Evolutionary conservation across 1,284 basidiomycete genomes (phyloP), one percentile per base, ranked within the genome.

Genomic region (Coniferiporia weirii): DNA sequence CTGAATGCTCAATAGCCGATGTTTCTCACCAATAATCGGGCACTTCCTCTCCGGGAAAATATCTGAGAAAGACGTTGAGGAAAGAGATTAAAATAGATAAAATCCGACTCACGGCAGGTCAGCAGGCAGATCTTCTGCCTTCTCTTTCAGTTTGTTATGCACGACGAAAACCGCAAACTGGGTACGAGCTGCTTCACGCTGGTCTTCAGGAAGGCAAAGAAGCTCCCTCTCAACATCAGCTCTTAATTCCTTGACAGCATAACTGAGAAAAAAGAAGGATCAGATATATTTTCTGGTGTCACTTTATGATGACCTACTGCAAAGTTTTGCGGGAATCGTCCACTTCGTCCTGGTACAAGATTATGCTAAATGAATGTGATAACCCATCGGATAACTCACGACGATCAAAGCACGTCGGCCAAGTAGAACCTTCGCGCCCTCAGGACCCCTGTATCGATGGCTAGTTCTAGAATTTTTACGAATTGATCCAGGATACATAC

Each of bases 261-360:
- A 98, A 62, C 91, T 93, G 67, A 59, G 34, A 35, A 63, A 54
- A 51, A 15, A 52, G 19, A 63, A 40, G 62, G 55, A 61, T 54
- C 38, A 45, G 44, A 49, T 35, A 53, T 32, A 57, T 49, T 38
- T 19, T 56, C 53, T 47, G 38, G 34, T 54, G 57, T 52, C 7
- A 44, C 27, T 56, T 40, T n/a, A 53, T 57, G 19, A 22, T n/a
- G 60, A 71, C 85, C 67, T 66, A 92, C 89, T 87, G 82, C 8
- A 95, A 79, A 1, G 92, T 95, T 71, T 91, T 95, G 65, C 95
- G 86, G 10, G 93, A 91, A 72, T 97, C 95, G 69, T 97, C 95
- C 36, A 97, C 86, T 73, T 97, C 95, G 69, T 98, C 95, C 91
- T 93, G 40, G 22, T 53, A 57, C 56, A 61, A 15, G 61, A 19